These are phyloP conservation scores for Cutaneotrichosporon curvatum DNA, from an alignment of 1,284 basidiomycete genomes.

Conservation along the genomic window DNA sequence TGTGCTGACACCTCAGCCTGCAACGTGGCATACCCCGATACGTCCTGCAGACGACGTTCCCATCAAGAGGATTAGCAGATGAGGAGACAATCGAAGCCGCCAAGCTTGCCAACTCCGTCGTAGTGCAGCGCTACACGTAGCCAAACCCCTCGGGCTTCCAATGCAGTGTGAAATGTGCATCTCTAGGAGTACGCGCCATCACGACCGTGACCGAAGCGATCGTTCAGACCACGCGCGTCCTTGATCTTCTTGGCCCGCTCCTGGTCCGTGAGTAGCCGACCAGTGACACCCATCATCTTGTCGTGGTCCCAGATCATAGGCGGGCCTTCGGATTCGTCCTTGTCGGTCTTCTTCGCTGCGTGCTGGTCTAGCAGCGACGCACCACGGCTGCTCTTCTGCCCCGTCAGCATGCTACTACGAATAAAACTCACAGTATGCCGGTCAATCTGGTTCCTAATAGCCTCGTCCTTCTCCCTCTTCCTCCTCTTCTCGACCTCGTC, in stretches of 20 bases:
- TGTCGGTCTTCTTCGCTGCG: constrained; percentile 38
- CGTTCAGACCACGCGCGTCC: constrained; percentile 69
- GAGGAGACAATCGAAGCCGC: constrained; percentile 65
- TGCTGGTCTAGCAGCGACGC: constrained; percentile 65
- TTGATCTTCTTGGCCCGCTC: constrained; percentile 66
- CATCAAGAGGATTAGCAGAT: constrained; percentile 65
- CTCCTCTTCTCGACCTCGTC: constrained; percentile 50
- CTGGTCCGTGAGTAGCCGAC: constrained; percentile 74
- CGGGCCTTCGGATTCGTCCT: constrained; percentile 52
- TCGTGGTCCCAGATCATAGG: constrained; percentile 78
- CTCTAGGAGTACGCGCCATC: constrained; percentile 41
- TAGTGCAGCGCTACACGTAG: constrained; percentile 64
- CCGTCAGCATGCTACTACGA: constrained; percentile 1
- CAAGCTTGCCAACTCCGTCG: constrained; percentile 69
- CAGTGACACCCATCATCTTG: constrained; percentile 75
- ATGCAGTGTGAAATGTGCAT: too few species aligned
- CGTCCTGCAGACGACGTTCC: constrained; percentile 77
- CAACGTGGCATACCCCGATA: too few species aligned
- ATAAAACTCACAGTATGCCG: constrained; percentile 63
- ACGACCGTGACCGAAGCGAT: constrained; percentile 61
- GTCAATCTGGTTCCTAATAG: constrained; percentile 62
- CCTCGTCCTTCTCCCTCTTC: constrained; percentile 57
- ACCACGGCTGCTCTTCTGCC: constrained; percentile 59
- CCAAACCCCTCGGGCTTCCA: too few species aligned
- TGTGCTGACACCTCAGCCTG: too few species aligned